A percentile compares a stretch with the other conserved stretches of the same genome.
Evolutionary conservation across 768 basidiomycete species (phyloP).

Genomic region (Trametes meyenii): DNA sequence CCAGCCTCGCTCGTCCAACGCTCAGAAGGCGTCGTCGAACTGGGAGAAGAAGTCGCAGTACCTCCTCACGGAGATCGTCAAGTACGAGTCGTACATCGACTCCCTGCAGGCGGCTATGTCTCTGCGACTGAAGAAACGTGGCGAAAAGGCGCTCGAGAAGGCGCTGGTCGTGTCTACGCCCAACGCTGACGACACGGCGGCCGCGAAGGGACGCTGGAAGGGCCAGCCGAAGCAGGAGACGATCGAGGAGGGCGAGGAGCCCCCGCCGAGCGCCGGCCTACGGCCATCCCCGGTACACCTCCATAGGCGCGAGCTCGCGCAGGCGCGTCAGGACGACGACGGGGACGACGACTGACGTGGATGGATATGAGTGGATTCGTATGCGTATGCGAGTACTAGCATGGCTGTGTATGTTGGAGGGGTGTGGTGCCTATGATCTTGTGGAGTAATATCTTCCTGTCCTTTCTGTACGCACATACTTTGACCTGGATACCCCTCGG

Average conservation of each 20-base stretch:
- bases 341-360: constrained; percentile 16
- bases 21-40: constrained; percentile 78
- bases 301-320: constrained; percentile 50
- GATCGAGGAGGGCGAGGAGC: constrained; percentile 51
- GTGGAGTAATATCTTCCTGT: constrained; percentile 25
- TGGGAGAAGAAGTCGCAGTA: constrained; percentile 94
- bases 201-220: constrained; percentile 41
- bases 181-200: constrained; percentile 30
- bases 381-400: neutral
- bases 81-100: constrained; percentile 94
- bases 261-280: constrained; percentile 33
- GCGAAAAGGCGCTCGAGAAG: constrained; percentile 78
- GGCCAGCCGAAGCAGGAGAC: constrained; percentile 47
- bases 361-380: constrained; percentile 4
- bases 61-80: constrained; percentile 88
- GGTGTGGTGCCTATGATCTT: constrained; percentile 20
- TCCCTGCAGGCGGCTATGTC: constrained; percentile 83
- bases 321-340: constrained; percentile 34
- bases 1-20: constrained; percentile 71
- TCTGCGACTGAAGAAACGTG: constrained; percentile 84
- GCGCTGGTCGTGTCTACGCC: constrained; percentile 46
- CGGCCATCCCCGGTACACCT: constrained; percentile 26
- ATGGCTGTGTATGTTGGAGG: neutral
- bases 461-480: constrained; percentile 22
- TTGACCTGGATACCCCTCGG: constrained; percentile 22